Evolutionary conservation across 805 yeast species (phyloP).

Genomic region (Wickerhamiella slavikovae): DNA sequence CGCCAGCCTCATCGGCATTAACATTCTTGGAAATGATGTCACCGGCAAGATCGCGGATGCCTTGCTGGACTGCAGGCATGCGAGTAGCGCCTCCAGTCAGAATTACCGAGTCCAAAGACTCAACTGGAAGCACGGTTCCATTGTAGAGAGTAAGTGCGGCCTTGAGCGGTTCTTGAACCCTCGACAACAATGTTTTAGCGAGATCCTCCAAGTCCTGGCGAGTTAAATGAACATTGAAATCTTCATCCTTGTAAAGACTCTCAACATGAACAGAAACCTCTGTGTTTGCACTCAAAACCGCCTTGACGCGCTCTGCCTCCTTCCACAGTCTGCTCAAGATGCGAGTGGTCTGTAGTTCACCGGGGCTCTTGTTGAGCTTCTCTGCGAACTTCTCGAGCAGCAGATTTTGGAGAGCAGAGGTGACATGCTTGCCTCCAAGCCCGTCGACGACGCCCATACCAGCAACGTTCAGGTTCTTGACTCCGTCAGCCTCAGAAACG

Average conservation of each 20-base stretch:
- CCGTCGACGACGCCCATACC: conserved; percentile 48
- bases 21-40: conserved; percentile 57
- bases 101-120: conserved; percentile 42
- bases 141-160: conserved; percentile 26
- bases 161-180: conserved; percentile 34
- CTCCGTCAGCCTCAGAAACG: conserved; percentile 21
- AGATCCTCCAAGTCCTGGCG: conserved; percentile 66
- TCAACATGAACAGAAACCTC: conserved; percentile 69
- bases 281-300: conserved; percentile 66
- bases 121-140: conserved; percentile 12
- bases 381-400: conserved; percentile 38
- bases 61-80: conserved; percentile 53
- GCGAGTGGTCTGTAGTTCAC: conserved; percentile 26
- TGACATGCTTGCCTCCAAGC: conserved; percentile 61
- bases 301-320: conserved; percentile 76
- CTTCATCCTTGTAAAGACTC: conserved; percentile 49
- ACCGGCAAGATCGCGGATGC: conserved; percentile 29
- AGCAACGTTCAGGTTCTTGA: conserved; percentile 29
- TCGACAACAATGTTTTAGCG: conserved; percentile 22
- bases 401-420: conserved; percentile 40
- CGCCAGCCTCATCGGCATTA: conserved; percentile 91
- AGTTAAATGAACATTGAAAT: conserved; percentile 43
- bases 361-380: conserved; percentile 20
- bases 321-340: conserved; percentile 50
- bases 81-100: conserved; percentile 83